Base-by-base conservation (phyloP, 1,139 yeast genomes). In the Suhomyces yuchorum region DNA sequence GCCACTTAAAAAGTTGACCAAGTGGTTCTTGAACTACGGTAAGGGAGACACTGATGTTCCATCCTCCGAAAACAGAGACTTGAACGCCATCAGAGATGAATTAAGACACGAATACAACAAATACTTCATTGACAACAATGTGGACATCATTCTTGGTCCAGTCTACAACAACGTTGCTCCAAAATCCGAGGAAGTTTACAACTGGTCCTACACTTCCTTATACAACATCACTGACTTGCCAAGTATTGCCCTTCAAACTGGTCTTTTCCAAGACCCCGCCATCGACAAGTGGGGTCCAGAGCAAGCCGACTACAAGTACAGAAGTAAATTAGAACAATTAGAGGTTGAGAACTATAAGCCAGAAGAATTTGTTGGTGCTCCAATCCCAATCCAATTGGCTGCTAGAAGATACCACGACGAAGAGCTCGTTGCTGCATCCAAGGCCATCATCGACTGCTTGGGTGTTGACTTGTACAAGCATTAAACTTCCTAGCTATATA, bases 121-220 rank as follows among this genome's bases (percentile, higher is more conserved):
- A 41, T 78, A 67, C 59, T 71, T 84, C 60, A 70, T 78, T 50
- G 65, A 76, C 15, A 75, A 83, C 55, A 78, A 80, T 40, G 78
- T 87, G 43, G 95, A 87, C 59, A 81, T 84, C 58, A 75, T 87
- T 48, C 67, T 88, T 43, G 74, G 85, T 45, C 95, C 96, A 41
- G 75, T 83, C 5, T 84, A 84, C 61, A 80, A 80, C 50, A 87
- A 87, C 51, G 87, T 84, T 46, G 91, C 95, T 5, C 90, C 92
- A 18, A 78, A 76, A 44, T 81, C 84, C 15, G 84, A 80, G 41
- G 77, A 80, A 46, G 78, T 86, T 11, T 80, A 78, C 61, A 84
- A 85, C 66, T 86, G 95, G 93, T 85, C 89, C 3, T 86, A 85
- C 68, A 85, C 91, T 11, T 66, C 88, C 0, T 75, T 85, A 55